Conservation (phyloP, 1,284 basidiomycete genomes). For the Ceratobasidium sp. region DNA sequence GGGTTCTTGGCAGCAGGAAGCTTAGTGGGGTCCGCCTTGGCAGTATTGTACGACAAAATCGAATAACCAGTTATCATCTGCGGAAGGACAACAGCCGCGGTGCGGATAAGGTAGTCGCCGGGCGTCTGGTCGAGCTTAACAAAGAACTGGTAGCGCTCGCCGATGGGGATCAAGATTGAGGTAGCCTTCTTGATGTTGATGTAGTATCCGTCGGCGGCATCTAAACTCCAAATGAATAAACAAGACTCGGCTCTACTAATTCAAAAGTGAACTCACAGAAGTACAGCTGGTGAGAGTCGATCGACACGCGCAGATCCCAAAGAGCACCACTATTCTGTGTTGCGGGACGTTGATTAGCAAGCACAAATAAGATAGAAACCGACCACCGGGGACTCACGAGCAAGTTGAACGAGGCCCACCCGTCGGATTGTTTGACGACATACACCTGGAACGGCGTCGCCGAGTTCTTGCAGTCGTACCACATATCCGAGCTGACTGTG, state of each 20-base stretch:
- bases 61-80: slow-evolving; percentile 44
- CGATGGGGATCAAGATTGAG: slow-evolving; percentile 33
- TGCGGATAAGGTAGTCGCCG: slow-evolving; percentile 46
- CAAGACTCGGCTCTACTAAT: neutral
- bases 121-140: slow-evolving; percentile 44
- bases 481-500: slow-evolving; percentile 18
- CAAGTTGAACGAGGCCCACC: slow-evolving; percentile 26
- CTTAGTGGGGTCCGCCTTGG: slow-evolving; percentile 11
- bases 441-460: slow-evolving; percentile 11
- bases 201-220: slow-evolving; percentile 45
- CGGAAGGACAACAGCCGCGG: slow-evolving; percentile 35
- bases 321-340: slow-evolving; percentile 40
- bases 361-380: neutral
- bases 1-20: slow-evolving; percentile 32
- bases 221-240: neutral
- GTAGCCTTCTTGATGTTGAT: slow-evolving; percentile 34
- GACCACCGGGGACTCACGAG: neutral
- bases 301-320: slow-evolving; percentile 35
- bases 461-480: slow-evolving; percentile 24
- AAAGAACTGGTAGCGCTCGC: slow-evolving; percentile 44
- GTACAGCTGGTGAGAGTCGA: slow-evolving; percentile 37
- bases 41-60: slow-evolving; percentile 38
- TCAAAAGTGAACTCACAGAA: slow-evolving; percentile 8
- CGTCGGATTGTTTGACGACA: slow-evolving; percentile 7
- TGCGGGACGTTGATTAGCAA: neutral